A percentile compares a stretch with the other conserved stretches of the same genome.
Evolutionary conservation across 495 filamentous ascomycete species (phyloP).

Genomic region (Neurospora africana): DNA sequence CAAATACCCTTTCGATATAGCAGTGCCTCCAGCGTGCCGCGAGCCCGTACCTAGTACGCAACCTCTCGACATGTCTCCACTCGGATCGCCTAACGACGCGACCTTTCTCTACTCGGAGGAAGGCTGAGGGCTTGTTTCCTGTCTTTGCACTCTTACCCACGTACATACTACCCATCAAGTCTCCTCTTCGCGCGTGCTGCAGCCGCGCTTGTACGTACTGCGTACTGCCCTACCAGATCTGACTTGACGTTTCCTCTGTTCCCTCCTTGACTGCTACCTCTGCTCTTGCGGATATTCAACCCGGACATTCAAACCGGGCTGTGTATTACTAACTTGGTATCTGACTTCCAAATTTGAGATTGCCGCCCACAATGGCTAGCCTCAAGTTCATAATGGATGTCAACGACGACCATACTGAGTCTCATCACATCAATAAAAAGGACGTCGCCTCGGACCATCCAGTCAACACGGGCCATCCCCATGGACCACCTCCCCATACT

Average conservation of each 20-base stretch:
- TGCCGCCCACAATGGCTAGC: conserved; percentile 34
- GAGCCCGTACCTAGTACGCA: conserved; percentile 6
- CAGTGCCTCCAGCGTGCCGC: conserved; percentile 31
- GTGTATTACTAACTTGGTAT: conserved; percentile 29
- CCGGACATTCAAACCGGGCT: conserved; percentile 22
- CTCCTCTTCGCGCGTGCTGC: conserved; percentile 11
- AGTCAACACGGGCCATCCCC: conserved; percentile 16
- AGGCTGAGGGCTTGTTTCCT: conserved; percentile 12
- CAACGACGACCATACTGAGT: conserved; percentile 26
- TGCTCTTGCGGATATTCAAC: conserved; percentile 12
- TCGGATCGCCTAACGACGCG: conserved; percentile 3
- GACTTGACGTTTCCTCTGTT: conserved; percentile 12
- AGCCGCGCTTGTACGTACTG: conserved; percentile 26
- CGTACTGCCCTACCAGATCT: conserved; percentile 2
- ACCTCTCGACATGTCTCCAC: conserved; percentile 1
- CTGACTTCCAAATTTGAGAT: conserved; percentile 33
- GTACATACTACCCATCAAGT: conserved; percentile 8
- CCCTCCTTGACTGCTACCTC: conserved; percentile 20
- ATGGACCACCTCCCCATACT: conserved; percentile 4
- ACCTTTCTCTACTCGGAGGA: conserved; percentile 1
- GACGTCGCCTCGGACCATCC: conserved; percentile 28
- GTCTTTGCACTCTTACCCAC: conserved; percentile 2
- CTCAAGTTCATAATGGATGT: conserved; percentile 40
- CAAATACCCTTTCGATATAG: conserved; percentile 34
- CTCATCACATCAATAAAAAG: conserved; percentile 27